These are phyloP conservation scores for Metrosideros polymorpha DNA, from an alignment of 441 rosid genomes.

Conservation along the genomic window DNA sequence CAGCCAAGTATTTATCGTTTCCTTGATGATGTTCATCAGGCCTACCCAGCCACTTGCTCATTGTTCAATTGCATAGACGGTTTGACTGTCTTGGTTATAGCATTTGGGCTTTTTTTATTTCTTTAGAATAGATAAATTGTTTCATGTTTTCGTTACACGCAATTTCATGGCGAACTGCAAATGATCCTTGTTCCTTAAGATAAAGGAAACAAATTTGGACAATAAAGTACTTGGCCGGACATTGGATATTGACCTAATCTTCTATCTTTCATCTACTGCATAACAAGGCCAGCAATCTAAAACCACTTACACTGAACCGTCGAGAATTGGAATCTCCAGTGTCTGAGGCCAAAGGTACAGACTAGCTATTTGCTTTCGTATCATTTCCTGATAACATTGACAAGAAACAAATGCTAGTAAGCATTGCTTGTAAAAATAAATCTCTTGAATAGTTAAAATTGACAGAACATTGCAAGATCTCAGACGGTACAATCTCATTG, in stretches of 20 bases:
- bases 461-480: not conserved
- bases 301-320: conserved; percentile 7
- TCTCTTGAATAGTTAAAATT: no score
- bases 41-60: not conserved
- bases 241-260: not conserved
- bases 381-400: conserved; percentile 1
- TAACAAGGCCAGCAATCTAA: not conserved
- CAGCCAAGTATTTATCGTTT: not conserved
- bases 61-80: not conserved
- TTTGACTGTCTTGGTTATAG: not conserved
- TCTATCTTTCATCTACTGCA: not conserved
- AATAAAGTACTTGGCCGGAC: not conserved
- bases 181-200: not conserved
- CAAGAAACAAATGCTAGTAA: not conserved
- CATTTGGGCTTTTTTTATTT: not conserved
- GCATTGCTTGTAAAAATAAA: not conserved
- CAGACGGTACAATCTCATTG: not conserved
- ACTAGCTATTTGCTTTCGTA: conserved; percentile 7
- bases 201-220: not conserved
- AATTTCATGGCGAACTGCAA: not conserved
- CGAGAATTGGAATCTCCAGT: conserved; percentile 12
- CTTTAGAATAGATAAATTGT: not conserved
- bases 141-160: not conserved
- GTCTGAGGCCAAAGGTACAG: conserved; percentile 12
- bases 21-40: not conserved